Evolutionary conservation across 116 monocot genomes (phyloP).

Genomic region (Papilionanthe hybrid): DNA sequence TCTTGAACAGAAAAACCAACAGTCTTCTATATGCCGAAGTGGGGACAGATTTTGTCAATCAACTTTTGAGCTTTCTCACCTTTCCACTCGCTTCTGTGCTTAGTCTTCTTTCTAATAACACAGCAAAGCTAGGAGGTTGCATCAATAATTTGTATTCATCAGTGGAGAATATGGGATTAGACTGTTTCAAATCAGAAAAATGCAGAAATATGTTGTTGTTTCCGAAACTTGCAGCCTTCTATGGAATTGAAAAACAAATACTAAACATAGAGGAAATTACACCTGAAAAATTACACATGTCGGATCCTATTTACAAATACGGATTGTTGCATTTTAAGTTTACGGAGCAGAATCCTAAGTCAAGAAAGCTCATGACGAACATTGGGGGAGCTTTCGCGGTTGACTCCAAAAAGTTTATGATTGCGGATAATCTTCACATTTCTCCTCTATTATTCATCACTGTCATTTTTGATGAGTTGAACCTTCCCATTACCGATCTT

Average conservation of each 20-base stretch:
- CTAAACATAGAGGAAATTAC: background rate
- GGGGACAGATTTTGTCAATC: slow-evolving; percentile 13
- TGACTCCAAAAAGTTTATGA: background rate
- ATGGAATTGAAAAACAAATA: background rate
- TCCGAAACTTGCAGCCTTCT: background rate
- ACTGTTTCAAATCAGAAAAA: background rate
- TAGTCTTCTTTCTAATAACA: background rate
- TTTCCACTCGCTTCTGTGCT: slow-evolving; percentile 10
- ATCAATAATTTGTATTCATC: background rate
- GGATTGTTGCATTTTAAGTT: background rate
- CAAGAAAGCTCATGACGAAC: background rate
- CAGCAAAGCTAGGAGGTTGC: background rate
- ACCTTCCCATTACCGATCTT: background rate
- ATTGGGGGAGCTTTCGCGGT: background rate
- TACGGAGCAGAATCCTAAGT: background rate
- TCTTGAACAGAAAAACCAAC: background rate
- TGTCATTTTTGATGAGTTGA: background rate
- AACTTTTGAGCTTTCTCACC: slow-evolving; percentile 25
- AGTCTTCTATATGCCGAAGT: slow-evolving; percentile 18
- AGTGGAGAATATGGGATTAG: background rate
- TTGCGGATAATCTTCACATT: background rate
- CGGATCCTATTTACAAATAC: too few relatives aligned
- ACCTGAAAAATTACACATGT: too few relatives aligned
- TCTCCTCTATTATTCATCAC: background rate
- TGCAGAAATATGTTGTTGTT: background rate